A percentile compares a stretch with the other conserved stretches of the same genome.
These are phyloP conservation scores for Euptelea pleiosperma DNA, from an alignment of 164 flowering plant genomes.

Conservation along the genomic window DNA sequence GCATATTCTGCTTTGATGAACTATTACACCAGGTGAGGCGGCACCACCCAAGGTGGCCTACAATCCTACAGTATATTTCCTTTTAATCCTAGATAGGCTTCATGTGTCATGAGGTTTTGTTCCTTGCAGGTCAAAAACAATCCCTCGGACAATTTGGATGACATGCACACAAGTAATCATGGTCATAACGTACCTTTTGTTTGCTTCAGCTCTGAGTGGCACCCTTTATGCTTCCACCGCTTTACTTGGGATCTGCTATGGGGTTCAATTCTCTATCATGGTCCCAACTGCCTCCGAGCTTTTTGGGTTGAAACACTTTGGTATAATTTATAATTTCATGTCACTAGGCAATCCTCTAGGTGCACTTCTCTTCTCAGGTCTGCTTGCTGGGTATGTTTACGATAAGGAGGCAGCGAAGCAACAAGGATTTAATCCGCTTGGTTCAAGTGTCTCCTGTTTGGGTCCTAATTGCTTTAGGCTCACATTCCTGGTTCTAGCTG, in stretches of 20 bases:
- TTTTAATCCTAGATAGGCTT: not conserved
- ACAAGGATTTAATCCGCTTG: conserved; percentile 26
- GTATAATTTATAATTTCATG: conserved; percentile 65
- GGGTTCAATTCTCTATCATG: conserved; percentile 79
- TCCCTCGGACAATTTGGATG: conserved; percentile 83
- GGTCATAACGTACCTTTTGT: conserved; percentile 57
- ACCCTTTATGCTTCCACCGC: conserved; percentile 71
- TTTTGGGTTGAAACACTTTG: conserved; percentile 83
- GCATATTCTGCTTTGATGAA: no score
- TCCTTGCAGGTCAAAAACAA: conserved; percentile 53
- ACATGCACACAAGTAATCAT: conserved; percentile 62
- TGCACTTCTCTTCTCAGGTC: conserved; percentile 75
- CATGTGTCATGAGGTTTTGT: not conserved
- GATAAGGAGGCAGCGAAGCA: conserved; percentile 68
- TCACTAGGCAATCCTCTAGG: conserved; percentile 76
- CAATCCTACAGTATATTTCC: no score
- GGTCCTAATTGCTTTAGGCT: conserved; percentile 75
- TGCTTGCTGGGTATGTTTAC: conserved; percentile 69
- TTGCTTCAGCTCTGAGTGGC: conserved; percentile 64
- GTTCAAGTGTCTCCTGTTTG: conserved; percentile 45
- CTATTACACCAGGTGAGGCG: no score
- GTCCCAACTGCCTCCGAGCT: conserved; percentile 87
- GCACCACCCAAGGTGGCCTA: no score
- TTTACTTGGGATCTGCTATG: conserved; percentile 83
- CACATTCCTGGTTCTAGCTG: conserved; percentile 69